Evolutionary conservation across 768 basidiomycete genomes (phyloP).

Genomic region (Tricholomella constricta): DNA sequence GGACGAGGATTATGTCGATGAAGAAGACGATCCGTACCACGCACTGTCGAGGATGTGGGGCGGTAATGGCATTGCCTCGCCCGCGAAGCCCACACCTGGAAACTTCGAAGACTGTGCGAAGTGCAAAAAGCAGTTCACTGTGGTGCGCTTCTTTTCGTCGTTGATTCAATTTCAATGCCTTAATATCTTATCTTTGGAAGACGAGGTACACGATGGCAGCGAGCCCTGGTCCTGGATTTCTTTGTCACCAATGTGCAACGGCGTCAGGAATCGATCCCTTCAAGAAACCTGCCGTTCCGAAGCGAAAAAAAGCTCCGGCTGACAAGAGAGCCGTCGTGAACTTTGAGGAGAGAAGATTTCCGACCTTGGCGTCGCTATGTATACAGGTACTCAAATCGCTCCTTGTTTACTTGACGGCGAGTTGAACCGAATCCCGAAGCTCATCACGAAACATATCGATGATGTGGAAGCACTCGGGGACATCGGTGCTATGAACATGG

Average conservation of each 20-base stretch:
- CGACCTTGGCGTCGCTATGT: constrained; percentile 75
- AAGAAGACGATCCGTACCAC: constrained; percentile 69
- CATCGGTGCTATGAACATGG: constrained; percentile 82
- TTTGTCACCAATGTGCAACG: constrained; percentile 86
- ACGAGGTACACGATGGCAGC: constrained; percentile 86
- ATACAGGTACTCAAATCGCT: constrained; percentile 44
- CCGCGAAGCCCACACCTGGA: constrained; percentile 67
- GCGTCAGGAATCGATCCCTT: constrained; percentile 80
- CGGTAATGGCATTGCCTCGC: constrained; percentile 25
- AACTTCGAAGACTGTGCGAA: constrained; percentile 79
- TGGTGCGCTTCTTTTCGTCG: constrained; percentile 53
- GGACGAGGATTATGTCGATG: constrained; percentile 52
- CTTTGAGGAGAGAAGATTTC: constrained; percentile 71
- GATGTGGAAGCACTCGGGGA: constrained; percentile 90
- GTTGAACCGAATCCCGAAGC: no score
- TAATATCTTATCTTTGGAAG: constrained; percentile 38
- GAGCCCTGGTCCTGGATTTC: constrained; percentile 67
- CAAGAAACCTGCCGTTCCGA: constrained; percentile 68
- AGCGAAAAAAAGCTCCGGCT: constrained; percentile 61
- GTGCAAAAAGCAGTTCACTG: constrained; percentile 85
- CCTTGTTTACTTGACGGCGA: neutral
- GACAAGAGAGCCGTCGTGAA: constrained; percentile 70
- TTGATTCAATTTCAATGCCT: neutral
- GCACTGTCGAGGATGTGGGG: constrained; percentile 57
- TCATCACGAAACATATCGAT: constrained; percentile 84